These are phyloP conservation scores for Metrosideros polymorpha DNA, from an alignment of 441 rosid species.

Conservation along the genomic window DNA sequence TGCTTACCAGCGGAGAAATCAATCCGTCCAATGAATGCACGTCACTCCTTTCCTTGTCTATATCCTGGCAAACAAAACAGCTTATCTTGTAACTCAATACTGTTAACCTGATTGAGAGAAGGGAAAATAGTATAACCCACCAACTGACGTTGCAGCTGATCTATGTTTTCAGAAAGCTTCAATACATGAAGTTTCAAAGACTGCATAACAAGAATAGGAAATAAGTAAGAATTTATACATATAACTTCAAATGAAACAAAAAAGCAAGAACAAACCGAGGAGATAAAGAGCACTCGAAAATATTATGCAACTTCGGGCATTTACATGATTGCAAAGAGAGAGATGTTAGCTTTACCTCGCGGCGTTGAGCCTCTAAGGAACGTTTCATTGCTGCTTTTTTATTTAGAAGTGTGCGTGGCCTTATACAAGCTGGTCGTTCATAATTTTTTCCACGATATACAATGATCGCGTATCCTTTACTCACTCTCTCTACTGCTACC, in stretches of 20 bases:
- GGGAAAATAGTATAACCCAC: constrained; percentile 31
- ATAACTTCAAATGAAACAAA: neutral
- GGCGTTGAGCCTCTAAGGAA: constrained; percentile 80
- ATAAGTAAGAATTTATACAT: neutral
- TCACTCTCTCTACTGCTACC: constrained; percentile 80
- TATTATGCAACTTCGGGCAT: neutral
- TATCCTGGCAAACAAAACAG: constrained; percentile 34
- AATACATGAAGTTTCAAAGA: constrained; percentile 88
- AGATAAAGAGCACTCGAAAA: neutral
- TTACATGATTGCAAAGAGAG: neutral
- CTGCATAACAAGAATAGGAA: constrained; percentile 32
- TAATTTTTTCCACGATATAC: constrained; percentile 96
- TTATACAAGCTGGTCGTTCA: constrained; percentile 61
- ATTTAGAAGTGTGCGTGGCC: constrained; percentile 75
- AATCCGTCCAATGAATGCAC: constrained; percentile 25
- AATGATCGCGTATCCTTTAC: constrained; percentile 78
- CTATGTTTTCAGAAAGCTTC: constrained; percentile 61
- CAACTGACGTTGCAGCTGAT: constrained; percentile 52
- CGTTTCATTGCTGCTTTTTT: constrained; percentile 82
- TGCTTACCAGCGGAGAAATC: constrained; percentile 25
- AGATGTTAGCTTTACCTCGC: constrained; percentile 36
- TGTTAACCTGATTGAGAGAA: neutral
- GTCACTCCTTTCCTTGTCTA: constrained; percentile 31
- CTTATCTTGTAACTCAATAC: neutral
- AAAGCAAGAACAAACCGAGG: neutral